These are phyloP conservation scores for Dentiscutata heterogama DNA, from an alignment of 371 early-diverging fungal species.

Conservation along the genomic window DNA sequence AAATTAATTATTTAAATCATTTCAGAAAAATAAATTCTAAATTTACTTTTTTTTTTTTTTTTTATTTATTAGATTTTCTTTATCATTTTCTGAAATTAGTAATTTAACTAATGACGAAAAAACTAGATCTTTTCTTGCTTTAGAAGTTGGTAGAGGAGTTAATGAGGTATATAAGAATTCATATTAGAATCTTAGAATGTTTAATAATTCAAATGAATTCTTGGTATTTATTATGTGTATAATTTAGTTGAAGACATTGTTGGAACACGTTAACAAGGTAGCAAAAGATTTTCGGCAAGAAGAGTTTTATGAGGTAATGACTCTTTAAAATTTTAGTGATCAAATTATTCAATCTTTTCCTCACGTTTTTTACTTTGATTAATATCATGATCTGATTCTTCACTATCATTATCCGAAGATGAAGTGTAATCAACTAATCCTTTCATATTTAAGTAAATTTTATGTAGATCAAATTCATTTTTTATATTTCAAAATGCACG, in stretches of 20 bases:
- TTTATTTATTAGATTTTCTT: slow-evolving; percentile 15
- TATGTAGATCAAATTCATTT: too few species aligned
- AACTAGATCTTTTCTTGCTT: slow-evolving; percentile 33
- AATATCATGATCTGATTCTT: too few species aligned
- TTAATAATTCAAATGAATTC: neutral
- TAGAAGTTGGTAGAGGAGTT: slow-evolving; percentile 37
- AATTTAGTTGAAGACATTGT: slow-evolving; percentile 37
- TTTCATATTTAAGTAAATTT: neutral
- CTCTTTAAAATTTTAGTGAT: neutral
- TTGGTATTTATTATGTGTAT: neutral
- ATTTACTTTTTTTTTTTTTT: too few species aligned
- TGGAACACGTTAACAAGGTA: slow-evolving; percentile 18
- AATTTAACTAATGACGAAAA: slow-evolving; percentile 23
- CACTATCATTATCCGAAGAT: neutral
- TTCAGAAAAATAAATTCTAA: too few species aligned
- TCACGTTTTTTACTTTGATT: too few species aligned
- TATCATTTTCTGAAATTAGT: slow-evolving; percentile 28
- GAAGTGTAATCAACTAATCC: slow-evolving; percentile 9
- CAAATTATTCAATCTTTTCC: neutral
- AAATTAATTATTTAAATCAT: neutral
- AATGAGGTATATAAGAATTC: slow-evolving; percentile 22
- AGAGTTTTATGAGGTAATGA: slow-evolving; percentile 30
- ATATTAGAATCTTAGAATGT: neutral
- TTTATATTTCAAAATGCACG: too few species aligned
- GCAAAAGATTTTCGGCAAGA: slow-evolving; percentile 29